phyloP scores from a whole-genome alignment of 257 asterid genomes.

The Leptodermis oblonga region DNA sequence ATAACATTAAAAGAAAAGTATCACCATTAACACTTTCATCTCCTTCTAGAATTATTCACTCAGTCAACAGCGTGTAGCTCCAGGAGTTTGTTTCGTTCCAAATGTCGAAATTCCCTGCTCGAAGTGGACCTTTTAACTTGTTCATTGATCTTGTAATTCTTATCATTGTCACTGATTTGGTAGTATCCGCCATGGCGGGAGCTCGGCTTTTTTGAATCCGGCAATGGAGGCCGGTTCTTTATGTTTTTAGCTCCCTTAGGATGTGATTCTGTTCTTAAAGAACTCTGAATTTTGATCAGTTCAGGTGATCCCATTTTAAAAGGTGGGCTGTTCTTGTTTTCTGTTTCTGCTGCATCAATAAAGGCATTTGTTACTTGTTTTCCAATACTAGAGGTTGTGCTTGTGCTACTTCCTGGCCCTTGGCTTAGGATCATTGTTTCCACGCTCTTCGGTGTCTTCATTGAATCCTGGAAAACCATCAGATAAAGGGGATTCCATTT shows the following conservation, averaged over 20 bases:
- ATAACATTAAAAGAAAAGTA: neutral
- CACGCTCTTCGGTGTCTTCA: slow-evolving; percentile 32
- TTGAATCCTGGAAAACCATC: slow-evolving; percentile 31
- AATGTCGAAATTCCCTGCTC: slow-evolving; percentile 38
- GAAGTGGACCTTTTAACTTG: slow-evolving; percentile 52
- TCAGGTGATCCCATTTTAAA: slow-evolving; percentile 20
- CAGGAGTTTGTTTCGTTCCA: slow-evolving; percentile 29
- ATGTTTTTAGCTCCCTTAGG: slow-evolving; percentile 29
- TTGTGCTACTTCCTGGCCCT: slow-evolving; percentile 56
- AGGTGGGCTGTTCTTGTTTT: slow-evolving; percentile 12
- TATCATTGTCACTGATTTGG: slow-evolving; percentile 5
- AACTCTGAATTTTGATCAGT: slow-evolving; percentile 7
- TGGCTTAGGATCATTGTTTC: slow-evolving; percentile 36
- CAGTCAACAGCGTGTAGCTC: slow-evolving; percentile 36
- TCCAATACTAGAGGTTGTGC: slow-evolving; percentile 49
- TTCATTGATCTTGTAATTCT: slow-evolving; percentile 27
- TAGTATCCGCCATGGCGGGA: slow-evolving; percentile 5
- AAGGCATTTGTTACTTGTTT: slow-evolving; percentile 25
- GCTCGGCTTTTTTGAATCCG: slow-evolving; percentile 24
- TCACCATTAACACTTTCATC: slow-evolving; percentile 1
- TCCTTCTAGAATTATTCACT: neutral
- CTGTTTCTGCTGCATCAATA: slow-evolving; percentile 11
- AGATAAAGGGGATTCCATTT: neutral
- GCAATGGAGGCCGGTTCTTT: slow-evolving; percentile 45
- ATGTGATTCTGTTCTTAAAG: slow-evolving; percentile 37